Evolutionary conservation across 805 yeast genomes (phyloP).

Genomic region (Yamadazyma laniorum): DNA sequence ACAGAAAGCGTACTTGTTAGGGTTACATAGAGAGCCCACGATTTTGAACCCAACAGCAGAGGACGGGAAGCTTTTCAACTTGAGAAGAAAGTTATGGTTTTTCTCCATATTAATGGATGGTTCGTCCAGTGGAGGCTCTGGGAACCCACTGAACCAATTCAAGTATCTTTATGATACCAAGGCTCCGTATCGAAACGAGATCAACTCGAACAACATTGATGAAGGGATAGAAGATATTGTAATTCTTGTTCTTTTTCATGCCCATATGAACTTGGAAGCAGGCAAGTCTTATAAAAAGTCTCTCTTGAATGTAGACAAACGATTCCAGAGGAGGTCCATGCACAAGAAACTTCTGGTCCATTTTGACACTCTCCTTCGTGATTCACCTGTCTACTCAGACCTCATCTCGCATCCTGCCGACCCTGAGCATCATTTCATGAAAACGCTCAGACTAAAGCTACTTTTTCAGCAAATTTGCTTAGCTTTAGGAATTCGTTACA

Average conservation of each 20-base stretch:
- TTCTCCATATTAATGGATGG: constrained; percentile 25
- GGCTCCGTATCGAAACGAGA: constrained; percentile 20
- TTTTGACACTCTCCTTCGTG: neutral
- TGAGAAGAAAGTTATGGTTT: constrained; percentile 36
- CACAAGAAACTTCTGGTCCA: constrained; percentile 1
- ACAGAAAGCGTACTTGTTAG: constrained; percentile 65
- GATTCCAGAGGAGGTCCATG: neutral
- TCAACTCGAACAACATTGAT: constrained; percentile 3
- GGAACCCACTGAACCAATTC: constrained; percentile 27
- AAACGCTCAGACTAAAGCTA: neutral
- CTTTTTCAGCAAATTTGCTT: constrained; percentile 1
- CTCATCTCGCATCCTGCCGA: neutral
- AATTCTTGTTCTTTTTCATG: neutral
- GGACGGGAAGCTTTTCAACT: constrained; percentile 21
- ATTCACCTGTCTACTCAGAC: neutral
- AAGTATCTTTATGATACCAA: constrained; percentile 26
- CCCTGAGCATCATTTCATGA: constrained; percentile 1
- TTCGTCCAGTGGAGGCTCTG: constrained; percentile 22
- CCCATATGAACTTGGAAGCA: neutral
- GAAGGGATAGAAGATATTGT: constrained; percentile 2
- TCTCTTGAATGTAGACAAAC: constrained; percentile 1
- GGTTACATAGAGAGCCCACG: constrained; percentile 65
- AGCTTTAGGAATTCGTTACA: neutral
- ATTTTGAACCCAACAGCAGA: constrained; percentile 19
- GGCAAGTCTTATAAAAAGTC: neutral